Base-by-base conservation (phyloP, 345 rosid species). In the Bruguiera parviflora region DNA sequence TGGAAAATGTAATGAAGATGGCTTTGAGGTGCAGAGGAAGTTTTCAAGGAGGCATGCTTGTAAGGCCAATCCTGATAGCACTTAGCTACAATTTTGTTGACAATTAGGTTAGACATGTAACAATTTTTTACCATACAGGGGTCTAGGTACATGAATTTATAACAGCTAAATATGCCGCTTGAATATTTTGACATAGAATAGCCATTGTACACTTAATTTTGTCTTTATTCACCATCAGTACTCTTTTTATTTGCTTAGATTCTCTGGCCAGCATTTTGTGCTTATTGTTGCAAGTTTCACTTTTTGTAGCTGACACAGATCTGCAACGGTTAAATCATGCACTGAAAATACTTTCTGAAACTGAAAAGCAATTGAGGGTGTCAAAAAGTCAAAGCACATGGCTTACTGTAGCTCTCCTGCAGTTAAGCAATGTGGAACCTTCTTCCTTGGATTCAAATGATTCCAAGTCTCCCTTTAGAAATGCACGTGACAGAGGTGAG, bases 341-440 rank as follows among this genome's bases (percentile, higher is more conserved):
- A 16, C 61, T 95, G 82, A 95, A 86, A 84, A 76, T 86, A 79
- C 91, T 95, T 64, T 88, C 99, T 57, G 96, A 95, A 69, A 87
- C 96, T 22, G 99, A 95, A 83, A 90, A 92, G 80, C 96, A 95
- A 65, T 76, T 95, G 80, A 86, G 97, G 80, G 84, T 84, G 75
- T 84, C 96, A n/a, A 95, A 87, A 77, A 89, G 84, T 75, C 99
- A 92, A 79, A 86, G 93, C 69, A 95, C 96, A 3, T 95, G 97
- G 99, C 97, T 95, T 33, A 92, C 96, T 60, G 99, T 86, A 32
- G 96, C 97, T 53, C 89, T 95, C 78, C 77, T 95, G 72, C 97
- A 92, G 74, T 83, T 95, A 69, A 89, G 93, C 75, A 80, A 88
- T 22, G 64, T 75, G 8, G 96, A 90, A 68, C 61, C 84, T 64